Base-by-base conservation (phyloP, 495 filamentous ascomycete species). In the Lineolata rhizophorae region DNA sequence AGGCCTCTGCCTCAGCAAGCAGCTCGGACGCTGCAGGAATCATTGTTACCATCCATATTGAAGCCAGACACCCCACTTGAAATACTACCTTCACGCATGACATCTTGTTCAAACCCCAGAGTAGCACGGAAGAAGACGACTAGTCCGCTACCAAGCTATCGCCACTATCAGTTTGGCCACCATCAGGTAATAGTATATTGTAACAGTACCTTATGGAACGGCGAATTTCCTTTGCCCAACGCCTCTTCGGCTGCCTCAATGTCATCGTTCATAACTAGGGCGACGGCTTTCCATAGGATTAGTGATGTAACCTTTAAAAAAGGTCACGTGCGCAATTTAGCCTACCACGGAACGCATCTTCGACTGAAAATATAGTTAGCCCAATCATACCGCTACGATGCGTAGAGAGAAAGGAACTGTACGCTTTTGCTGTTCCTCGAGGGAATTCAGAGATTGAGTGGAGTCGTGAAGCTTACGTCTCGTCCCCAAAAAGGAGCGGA, bases 51-150 rank as follows among this genome's bases (percentile, higher is more conserved):
- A 36, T 25, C 38, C 20, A 42, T n/a, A n/a, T n/a, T n/a, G n/a
- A n/a, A n/a, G n/a, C n/a, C n/a, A n/a, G n/a, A n/a, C n/a, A n/a
- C n/a, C n/a, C n/a, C n/a, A n/a, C n/a, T n/a, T n/a, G n/a, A n/a
- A n/a, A n/a, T n/a, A n/a, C 29, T 13, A 72, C 70, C 70, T 57
- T 91, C 71, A 37, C 67, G 68, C 78, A 97, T 90, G 34, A 91
- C 60, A n/a, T 87, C 80, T 41, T 84, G 78, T 52, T 97, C 87
- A 46, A 93, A 90, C 3, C 90, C 85, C 6, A 97, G 55, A 9
- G 83, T 76, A 25, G 83, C 83, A 40, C 67, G 62, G 45, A 97
- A 71, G 42, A 95, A 94, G 19, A 65, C 66, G 26, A 84, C 68
- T 18, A 92, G 67, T 22, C 80, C 79, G 45, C 72, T 58, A 5